Percentiles rank a stretch among this genome's conserved stretches.
Conservation (phyloP, 768 basidiomycete genomes). For the Rhodotorula toruloides region DNA sequence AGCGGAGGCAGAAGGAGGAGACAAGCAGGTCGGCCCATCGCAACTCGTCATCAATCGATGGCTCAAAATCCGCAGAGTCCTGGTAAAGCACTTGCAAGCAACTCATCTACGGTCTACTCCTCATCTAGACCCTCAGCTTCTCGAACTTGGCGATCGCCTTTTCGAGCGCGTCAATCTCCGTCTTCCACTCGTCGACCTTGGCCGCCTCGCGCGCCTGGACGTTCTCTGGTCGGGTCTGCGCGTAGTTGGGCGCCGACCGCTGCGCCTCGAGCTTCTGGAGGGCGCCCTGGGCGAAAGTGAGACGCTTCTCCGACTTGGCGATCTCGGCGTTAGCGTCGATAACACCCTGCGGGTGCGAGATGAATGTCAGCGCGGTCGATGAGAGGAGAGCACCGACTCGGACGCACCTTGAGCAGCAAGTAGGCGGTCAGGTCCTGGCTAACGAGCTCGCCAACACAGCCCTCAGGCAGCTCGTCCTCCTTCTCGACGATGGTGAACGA, state of each 20-base stretch:
- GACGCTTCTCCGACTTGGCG: constrained; percentile 82
- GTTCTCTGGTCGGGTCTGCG: constrained; percentile 68
- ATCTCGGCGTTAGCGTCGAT: constrained; percentile 85
- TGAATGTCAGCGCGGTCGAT: background rate
- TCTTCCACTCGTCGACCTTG: constrained; percentile 32
- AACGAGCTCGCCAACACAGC: constrained; percentile 79
- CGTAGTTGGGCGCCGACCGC: constrained; percentile 69
- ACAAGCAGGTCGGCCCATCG: too few species aligned
- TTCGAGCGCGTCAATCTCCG: constrained; percentile 21
- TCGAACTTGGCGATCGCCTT: constrained; percentile 28
- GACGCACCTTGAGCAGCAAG: constrained; percentile 72
- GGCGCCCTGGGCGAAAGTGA: constrained; percentile 63
- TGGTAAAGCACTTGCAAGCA: background rate
- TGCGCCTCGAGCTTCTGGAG: constrained; percentile 60
- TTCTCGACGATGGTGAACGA: constrained; percentile 63
- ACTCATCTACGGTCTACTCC: background rate
- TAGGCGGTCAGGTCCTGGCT: constrained; percentile 69
- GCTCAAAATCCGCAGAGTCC: too few species aligned
- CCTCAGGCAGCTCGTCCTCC: constrained; percentile 67
- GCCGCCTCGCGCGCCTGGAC: constrained; percentile 64
- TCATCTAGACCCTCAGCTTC: constrained; percentile 5
- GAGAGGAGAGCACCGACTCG: constrained; percentile 5
- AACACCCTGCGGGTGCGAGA: constrained; percentile 60
- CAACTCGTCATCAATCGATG: too few species aligned
- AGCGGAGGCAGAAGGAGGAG: too few species aligned